Percentiles rank a stretch among this genome's conserved stretches.
Conservation (phyloP, 2,329 filamentous ascomycete species). For the Phyllosticta capitalensis region DNA sequence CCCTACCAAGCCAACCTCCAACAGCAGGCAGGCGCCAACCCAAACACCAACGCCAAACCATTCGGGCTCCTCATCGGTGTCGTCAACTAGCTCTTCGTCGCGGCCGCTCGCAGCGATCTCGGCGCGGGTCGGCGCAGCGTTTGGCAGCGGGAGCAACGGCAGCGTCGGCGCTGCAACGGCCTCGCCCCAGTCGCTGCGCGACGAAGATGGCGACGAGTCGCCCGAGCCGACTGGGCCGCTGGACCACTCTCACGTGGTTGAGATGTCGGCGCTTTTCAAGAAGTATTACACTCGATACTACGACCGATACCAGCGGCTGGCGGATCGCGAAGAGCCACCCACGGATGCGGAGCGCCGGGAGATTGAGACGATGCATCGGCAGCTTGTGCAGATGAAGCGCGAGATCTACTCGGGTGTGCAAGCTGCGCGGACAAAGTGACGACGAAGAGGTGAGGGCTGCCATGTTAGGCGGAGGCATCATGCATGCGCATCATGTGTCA, state of each 20-base stretch:
- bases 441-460: too few species aligned
- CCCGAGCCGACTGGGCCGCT: conserved; percentile 24
- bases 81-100: not conserved
- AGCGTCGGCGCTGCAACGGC: not conserved
- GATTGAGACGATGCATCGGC: conserved; percentile 45
- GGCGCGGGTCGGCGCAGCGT: conserved; percentile 20
- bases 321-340: conserved; percentile 39
- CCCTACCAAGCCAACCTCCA: conserved; percentile 7
- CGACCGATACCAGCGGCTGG: conserved; percentile 42
- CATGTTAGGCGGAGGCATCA: too few species aligned
- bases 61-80: not conserved
- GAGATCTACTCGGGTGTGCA: conserved; percentile 40
- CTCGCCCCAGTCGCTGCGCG: conserved; percentile 13
- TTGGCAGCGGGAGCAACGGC: conserved; percentile 16
- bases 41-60: conserved; percentile 6
- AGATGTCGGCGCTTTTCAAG: conserved; percentile 45
- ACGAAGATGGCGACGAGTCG: conserved; percentile 26
- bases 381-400: conserved; percentile 47
- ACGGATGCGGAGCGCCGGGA: conserved; percentile 42
- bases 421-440: not conserved
- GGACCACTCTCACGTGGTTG: conserved; percentile 30
- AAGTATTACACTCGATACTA: conserved; percentile 49
- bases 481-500: too few species aligned
- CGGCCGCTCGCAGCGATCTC: conserved; percentile 14
- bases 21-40: conserved; percentile 1